Conservation (phyloP, 2,329 filamentous ascomycete species). For the Talaromyces sp. region DNA sequence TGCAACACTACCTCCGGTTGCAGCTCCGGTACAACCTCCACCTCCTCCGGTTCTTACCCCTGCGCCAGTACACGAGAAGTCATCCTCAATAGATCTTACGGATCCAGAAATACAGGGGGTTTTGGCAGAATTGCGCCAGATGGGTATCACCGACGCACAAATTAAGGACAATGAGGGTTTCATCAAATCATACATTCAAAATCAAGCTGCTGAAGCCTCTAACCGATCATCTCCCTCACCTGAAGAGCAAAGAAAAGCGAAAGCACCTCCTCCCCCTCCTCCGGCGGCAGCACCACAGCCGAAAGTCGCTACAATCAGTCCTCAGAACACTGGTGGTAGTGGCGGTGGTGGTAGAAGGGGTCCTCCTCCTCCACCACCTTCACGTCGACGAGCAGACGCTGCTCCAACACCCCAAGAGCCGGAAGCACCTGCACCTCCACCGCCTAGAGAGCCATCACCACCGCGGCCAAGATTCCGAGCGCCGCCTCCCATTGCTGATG, state of each 20-base stretch:
- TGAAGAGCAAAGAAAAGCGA: slow-evolving; percentile 50
- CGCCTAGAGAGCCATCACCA: slow-evolving; percentile 70
- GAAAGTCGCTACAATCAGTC: slow-evolving; percentile 52
- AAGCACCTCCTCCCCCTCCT: slow-evolving; percentile 62
- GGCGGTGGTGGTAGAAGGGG: slow-evolving; percentile 52
- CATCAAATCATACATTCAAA: slow-evolving; percentile 66
- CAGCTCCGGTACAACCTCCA: slow-evolving; percentile 30
- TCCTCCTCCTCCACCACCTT: slow-evolving; percentile 59
- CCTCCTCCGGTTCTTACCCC: slow-evolving; percentile 29
- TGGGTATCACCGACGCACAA: slow-evolving; percentile 68
- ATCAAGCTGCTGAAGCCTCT: slow-evolving; percentile 53
- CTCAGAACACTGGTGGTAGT: slow-evolving; percentile 60
- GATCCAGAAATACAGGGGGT: slow-evolving; percentile 64
- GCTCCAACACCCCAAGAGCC: slow-evolving; percentile 43
- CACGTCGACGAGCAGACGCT: slow-evolving; percentile 46
- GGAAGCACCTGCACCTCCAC: slow-evolving; percentile 58
- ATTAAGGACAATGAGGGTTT: slow-evolving; percentile 67
- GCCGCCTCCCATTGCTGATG: slow-evolving; percentile 84
- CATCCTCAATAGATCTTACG: slow-evolving; percentile 57
- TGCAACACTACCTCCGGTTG: slow-evolving; percentile 28
- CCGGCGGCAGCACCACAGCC: slow-evolving; percentile 50
- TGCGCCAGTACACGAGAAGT: slow-evolving; percentile 34
- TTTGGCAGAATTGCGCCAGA: slow-evolving; percentile 59
- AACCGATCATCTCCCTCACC: slow-evolving; percentile 41
- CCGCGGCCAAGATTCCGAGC: slow-evolving; percentile 73